Percentiles rank a stretch among this genome's conserved stretches.
Evolutionary conservation across 305 asterid genomes (phyloP).

Genomic region (Solanum hybrid): DNA sequence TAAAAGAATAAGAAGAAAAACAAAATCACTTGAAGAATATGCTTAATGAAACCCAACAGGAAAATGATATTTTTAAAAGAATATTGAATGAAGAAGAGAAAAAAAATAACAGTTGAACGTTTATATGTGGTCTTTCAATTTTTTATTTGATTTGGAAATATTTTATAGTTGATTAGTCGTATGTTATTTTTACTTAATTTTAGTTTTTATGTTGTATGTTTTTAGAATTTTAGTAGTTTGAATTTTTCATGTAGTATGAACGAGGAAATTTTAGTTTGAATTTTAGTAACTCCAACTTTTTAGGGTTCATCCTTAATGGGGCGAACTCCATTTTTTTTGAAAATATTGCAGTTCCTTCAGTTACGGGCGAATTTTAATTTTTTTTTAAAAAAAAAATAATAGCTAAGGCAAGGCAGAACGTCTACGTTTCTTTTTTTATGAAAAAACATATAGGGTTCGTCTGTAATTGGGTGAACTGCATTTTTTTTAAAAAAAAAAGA

Average conservation of each 20-base stretch:
- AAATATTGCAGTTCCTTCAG: too few relatives aligned
- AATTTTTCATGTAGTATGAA: background rate
- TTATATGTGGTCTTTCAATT: background rate
- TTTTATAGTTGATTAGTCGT: background rate
- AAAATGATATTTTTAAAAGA: too few relatives aligned
- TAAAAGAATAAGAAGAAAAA: background rate
- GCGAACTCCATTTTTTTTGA: too few relatives aligned
- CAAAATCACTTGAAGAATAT: background rate
- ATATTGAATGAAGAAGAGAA: background rate
- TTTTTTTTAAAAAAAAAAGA: too few relatives aligned
- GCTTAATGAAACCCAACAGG: background rate
- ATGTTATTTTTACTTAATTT: background rate
- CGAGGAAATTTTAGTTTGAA: background rate
- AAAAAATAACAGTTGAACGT: background rate
- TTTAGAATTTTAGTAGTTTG: background rate
- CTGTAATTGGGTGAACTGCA: too few relatives aligned
- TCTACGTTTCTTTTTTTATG: too few relatives aligned
- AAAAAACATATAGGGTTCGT: too few relatives aligned
- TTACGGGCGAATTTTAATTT: too few relatives aligned
- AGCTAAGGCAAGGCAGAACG: too few relatives aligned
- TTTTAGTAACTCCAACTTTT: background rate
- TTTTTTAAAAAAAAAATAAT: too few relatives aligned
- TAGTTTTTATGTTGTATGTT: background rate
- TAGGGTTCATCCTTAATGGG: too few relatives aligned
- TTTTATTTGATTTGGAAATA: background rate